A percentile compares a stretch with the other conserved stretches of the same genome.
These are phyloP conservation scores for Tuber melanosporum DNA, from an alignment of 495 filamentous ascomycete genomes.

Conservation along the genomic window DNA sequence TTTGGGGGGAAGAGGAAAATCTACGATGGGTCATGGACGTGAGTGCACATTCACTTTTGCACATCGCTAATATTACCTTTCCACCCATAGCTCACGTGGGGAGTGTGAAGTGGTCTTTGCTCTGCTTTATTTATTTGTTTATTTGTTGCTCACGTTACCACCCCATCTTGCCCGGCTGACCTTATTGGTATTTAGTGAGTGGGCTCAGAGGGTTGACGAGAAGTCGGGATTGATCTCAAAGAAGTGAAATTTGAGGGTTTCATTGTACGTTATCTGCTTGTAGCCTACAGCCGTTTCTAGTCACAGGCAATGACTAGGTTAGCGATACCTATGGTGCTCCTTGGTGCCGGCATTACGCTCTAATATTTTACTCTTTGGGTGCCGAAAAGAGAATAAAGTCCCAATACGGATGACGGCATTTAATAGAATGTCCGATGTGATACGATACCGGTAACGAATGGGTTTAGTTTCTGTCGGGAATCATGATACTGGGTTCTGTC, in stretches of 20 bases:
- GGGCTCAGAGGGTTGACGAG: constrained; percentile 63
- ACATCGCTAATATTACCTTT: neutral
- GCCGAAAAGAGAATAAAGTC: neutral
- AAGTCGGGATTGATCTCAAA: constrained; percentile 58
- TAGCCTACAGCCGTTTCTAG: neutral
- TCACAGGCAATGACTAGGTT: neutral
- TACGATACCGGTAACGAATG: neutral
- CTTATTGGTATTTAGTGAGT: constrained; percentile 52
- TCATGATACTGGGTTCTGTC: neutral
- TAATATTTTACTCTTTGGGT: neutral
- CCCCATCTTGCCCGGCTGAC: constrained; percentile 7
- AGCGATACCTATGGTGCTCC: neutral
- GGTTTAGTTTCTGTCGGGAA: neutral
- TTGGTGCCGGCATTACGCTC: neutral
- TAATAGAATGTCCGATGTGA: neutral
- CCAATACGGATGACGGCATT: neutral
- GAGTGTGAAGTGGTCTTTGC: neutral
- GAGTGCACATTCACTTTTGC: constrained; percentile 46
- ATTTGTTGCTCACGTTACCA: neutral
- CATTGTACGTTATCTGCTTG: neutral
- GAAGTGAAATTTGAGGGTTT: constrained; percentile 21
- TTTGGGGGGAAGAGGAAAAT: constrained; percentile 66
- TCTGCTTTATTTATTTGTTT: neutral
- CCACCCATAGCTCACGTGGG: neutral
- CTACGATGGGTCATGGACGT: constrained; percentile 99